Base-by-base conservation (phyloP, 441 rosid species). In the Isatis lusitanica region DNA sequence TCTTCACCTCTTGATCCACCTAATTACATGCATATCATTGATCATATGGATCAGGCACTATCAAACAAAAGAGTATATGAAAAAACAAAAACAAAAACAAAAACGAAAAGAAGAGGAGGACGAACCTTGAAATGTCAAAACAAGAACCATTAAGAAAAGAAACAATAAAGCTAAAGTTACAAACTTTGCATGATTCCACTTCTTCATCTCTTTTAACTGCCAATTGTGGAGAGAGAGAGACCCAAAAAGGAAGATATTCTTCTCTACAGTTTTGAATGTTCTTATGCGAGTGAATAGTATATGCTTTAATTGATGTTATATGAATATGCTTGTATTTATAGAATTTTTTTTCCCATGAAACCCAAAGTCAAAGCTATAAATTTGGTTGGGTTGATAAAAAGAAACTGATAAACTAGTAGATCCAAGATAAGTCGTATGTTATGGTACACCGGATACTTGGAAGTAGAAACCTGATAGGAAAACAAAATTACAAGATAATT, bases 111-210 rank as follows among this genome's bases (percentile, higher is more conserved):
- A 17, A 13, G 8, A 50, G 2, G 16, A 46, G 66, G 60, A 15
- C 38, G 15, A 67, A 67, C 71, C 71, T 28, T 53, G 62, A 53
- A 28, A 40, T 43, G 18, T 53, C 43, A 43, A 55, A 56, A 30
- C 10, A 28, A 28, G 42, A 40, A 56, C 42, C 13, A 68, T 42
- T 12, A 55, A 16, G 30, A 68, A 42, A 43, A 56, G 2, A 31
- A 30, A 39, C 40, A 67, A 15, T 15, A 67, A 39, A 15, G 18
- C 16, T 38, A 42, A 11, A 3, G 53, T 55, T 28, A 40, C 16
- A 2, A 42, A 68, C 9, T 42, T 40, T n/a, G 17, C 30, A 42
- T 68, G 16, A 15, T 7, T 67, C 40, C 52, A 53, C 40, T 67
- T 64, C 10, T 47, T 67, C 71, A 40, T 67, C 39, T 50, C 31